Conservation (phyloP, 1,284 basidiomycete genomes). For the Stereum hirsutum region DNA sequence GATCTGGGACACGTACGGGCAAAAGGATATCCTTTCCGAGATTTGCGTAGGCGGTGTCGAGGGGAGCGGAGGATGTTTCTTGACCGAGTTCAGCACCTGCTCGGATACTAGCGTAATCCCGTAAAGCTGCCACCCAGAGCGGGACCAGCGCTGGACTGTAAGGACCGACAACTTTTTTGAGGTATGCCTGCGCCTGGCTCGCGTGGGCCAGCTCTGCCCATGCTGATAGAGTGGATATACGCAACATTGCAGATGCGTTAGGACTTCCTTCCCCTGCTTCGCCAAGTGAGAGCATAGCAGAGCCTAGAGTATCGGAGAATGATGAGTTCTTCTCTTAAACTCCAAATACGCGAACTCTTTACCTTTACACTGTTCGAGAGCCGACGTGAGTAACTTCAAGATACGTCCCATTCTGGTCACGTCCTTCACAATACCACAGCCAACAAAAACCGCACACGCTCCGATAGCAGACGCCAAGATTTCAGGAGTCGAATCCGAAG, state of each 20-base stretch:
- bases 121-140: slow-evolving; percentile 83
- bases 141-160: slow-evolving; percentile 69
- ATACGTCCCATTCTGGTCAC: slow-evolving; percentile 90
- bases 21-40: slow-evolving; percentile 86
- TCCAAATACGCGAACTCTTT: slow-evolving; percentile 5
- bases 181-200: slow-evolving; percentile 66
- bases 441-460: slow-evolving; percentile 93
- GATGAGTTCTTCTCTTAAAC: neutral
- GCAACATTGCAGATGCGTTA: slow-evolving; percentile 92
- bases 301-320: slow-evolving; percentile 37
- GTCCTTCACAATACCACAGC: slow-evolving; percentile 92
- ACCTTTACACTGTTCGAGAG: slow-evolving; percentile 89
- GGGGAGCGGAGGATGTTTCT: slow-evolving; percentile 56
- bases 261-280: slow-evolving; percentile 85
- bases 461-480: slow-evolving; percentile 89
- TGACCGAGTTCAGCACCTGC: slow-evolving; percentile 82
- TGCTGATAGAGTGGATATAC: slow-evolving; percentile 88
- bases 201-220: slow-evolving; percentile 94
- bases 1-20: slow-evolving; percentile 48
- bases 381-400: slow-evolving; percentile 79
- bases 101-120: slow-evolving; percentile 88
- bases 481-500: slow-evolving; percentile 90
- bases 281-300: slow-evolving; percentile 79
- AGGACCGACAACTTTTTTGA: slow-evolving; percentile 78
- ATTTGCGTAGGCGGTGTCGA: slow-evolving; percentile 81